These are phyloP conservation scores for Kazachstania kunashirensis DNA, from an alignment of 805 yeast genomes.

Conservation along the genomic window DNA sequence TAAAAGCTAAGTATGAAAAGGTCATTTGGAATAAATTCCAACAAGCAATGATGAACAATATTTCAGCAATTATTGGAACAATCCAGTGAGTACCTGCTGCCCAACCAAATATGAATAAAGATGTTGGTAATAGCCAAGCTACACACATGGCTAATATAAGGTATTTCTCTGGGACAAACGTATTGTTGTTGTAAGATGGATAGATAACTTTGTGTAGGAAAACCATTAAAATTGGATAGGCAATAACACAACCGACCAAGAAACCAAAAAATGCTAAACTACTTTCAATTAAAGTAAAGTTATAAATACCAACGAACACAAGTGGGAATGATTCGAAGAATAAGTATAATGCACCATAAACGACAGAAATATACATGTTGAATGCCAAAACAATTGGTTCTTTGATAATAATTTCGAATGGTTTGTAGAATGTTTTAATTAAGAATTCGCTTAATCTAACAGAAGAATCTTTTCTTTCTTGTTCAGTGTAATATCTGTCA, in stretches of 20 bases:
- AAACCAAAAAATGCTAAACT: conserved; percentile 41
- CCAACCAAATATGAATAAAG: conserved; percentile 44
- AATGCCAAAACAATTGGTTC: conserved; percentile 50
- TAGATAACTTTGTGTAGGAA: conserved; percentile 22
- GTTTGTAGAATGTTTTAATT: conserved; percentile 36
- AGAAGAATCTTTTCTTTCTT: conserved; percentile 28
- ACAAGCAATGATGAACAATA: conserved; percentile 32
- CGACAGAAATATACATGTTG: conserved; percentile 41
- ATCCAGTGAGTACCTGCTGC: conserved; percentile 42
- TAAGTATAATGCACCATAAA: conserved; percentile 43
- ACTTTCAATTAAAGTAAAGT: conserved; percentile 38
- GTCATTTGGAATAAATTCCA: conserved; percentile 43
- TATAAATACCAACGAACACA: conserved; percentile 36
- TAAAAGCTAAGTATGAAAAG: conserved; percentile 39
- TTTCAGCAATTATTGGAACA: conserved; percentile 37
- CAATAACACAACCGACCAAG: conserved; percentile 35
- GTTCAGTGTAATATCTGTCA: conserved; percentile 33
- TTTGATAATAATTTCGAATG: conserved; percentile 36
- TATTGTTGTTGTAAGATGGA: conserved; percentile 19
- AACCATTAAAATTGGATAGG: conserved; percentile 25
- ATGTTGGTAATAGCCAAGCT: conserved; percentile 33
- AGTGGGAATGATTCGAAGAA: conserved; percentile 57
- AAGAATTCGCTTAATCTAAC: conserved; percentile 14
- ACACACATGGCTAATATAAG: conserved; percentile 35
- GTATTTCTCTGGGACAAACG: conserved; percentile 34